Base-by-base conservation (phyloP, 306 rosid species). In the Quercus robur region DNA sequence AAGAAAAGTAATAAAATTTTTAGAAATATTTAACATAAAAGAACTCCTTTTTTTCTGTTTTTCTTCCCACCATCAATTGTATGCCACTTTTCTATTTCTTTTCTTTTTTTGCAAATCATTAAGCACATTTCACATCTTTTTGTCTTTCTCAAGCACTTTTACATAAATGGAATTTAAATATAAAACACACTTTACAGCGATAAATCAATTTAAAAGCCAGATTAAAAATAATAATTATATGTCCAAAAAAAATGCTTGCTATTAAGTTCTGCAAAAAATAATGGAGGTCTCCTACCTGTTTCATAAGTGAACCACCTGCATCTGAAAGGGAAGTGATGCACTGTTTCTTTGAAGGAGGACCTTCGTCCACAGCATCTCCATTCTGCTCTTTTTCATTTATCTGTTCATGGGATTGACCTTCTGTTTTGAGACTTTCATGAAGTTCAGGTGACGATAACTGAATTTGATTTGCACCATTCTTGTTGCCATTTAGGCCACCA, bases 221-320 rank as follows among this genome's bases (percentile, higher is more conserved):
- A 58, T 59, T 38, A 56, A 41, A 56, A 41, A 12, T 9, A 41
- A 23, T 23, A 13, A 30, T 56, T 9, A 46, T 8, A n/a, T 30
- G 59, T 30, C 68, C 25, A 26, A 66, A 56, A 70, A 13, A 52
- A 10, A 44, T 41, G 26, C n/a, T 46, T 46, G 12, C 19, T 57
- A 25, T 56, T 19, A 64, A 72, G 64, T 66, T 77, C 72, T 46
- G 64, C 73, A 78, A 5, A 58, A 35, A 49, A 62, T 41, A 33
- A 35, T 55, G 35, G 54, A 75, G 52, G 72, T 81, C 74, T 41
- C 69, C 54, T 71, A 91, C 99, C 96, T 90, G 97, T 77, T 85
- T 84, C 92, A 95, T 86, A n/a, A 95, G 87, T 25, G 92, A 91
- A 78, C 94, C 81, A 80, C 92, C 86, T 67, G 89, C 78, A 86